Evolutionary conservation across 1,139 yeast species (phyloP).

Genomic region (Tardiomyces blankii): DNA sequence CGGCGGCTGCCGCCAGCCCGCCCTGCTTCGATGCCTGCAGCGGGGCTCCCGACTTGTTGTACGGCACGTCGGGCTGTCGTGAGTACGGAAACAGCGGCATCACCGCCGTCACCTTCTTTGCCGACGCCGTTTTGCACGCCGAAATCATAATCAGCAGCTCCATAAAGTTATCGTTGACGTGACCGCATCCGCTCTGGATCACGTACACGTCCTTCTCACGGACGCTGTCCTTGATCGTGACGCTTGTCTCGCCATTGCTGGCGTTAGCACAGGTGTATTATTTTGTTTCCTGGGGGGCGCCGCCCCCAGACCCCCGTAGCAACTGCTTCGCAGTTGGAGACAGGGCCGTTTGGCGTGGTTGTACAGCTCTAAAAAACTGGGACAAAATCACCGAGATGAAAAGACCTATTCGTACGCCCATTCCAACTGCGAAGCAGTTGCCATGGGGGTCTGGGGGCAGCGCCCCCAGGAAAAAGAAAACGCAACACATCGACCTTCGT

Average conservation of each 20-base stretch:
- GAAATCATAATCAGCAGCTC: slow-evolving; percentile 82
- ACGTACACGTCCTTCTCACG: slow-evolving; percentile 92
- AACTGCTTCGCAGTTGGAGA: too few relatives aligned
- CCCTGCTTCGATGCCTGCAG: slow-evolving; percentile 10
- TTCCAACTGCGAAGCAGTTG: too few relatives aligned
- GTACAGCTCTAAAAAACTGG: too few relatives aligned
- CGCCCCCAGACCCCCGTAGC: too few relatives aligned
- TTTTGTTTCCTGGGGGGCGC: too few relatives aligned
- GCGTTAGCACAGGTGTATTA: not conserved
- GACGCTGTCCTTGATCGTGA: slow-evolving; percentile 71
- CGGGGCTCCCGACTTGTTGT: slow-evolving; percentile 59
- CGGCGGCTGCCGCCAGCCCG: slow-evolving; percentile 21
- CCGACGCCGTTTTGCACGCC: slow-evolving; percentile 94
- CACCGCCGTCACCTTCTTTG: slow-evolving; percentile 87
- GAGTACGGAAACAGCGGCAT: slow-evolving; percentile 93
- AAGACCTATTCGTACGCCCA: too few relatives aligned
- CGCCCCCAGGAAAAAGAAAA: too few relatives aligned
- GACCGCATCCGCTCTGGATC: slow-evolving; percentile 68
- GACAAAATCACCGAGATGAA: too few relatives aligned
- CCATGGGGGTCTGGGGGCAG: too few relatives aligned
- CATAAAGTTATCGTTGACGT: slow-evolving; percentile 83
- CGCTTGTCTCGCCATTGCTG: slow-evolving; percentile 81
- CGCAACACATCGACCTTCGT: too few relatives aligned
- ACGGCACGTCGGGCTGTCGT: slow-evolving; percentile 94
- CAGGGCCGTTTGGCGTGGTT: too few relatives aligned